These are phyloP conservation scores for Ophiostoma angusticollis DNA, from an alignment of 2,329 filamentous ascomycete species.

Conservation along the genomic window DNA sequence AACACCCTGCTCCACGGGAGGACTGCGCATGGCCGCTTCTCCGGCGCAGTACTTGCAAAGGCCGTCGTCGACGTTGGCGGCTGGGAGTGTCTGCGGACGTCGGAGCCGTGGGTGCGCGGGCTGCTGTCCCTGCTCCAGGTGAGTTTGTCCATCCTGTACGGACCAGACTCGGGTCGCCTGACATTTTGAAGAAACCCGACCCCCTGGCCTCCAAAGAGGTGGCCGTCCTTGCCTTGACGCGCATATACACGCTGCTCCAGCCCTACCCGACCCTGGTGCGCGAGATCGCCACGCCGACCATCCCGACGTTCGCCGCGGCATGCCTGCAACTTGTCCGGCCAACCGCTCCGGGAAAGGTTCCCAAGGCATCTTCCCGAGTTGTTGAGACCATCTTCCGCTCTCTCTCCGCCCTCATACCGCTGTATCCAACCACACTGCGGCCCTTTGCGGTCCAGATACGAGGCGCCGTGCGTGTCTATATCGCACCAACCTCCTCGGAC, in stretches of 20 bases:
- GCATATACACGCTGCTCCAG: constrained; percentile 73
- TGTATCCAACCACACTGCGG: constrained; percentile 72
- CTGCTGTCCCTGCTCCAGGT: constrained; percentile 62
- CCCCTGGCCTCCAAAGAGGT: constrained; percentile 63
- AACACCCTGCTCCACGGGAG: constrained; percentile 67
- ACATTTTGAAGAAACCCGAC: constrained; percentile 80
- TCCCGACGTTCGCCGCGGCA: constrained; percentile 60
- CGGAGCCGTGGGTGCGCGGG: constrained; percentile 64
- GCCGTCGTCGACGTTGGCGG: constrained; percentile 70
- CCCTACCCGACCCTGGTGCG: constrained; percentile 71
- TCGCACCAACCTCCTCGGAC: constrained; percentile 52
- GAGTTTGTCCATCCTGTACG: constrained; percentile 25
- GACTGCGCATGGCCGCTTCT: constrained; percentile 60
- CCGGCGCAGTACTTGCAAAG: constrained; percentile 68
- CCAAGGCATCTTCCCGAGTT: constrained; percentile 34
- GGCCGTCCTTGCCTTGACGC: constrained; percentile 61
- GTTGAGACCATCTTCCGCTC: constrained; percentile 58
- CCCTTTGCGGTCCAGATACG: constrained; percentile 59
- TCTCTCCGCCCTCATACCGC: constrained; percentile 59
- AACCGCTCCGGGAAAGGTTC: constrained; percentile 24
- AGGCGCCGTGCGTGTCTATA: constrained; percentile 41
- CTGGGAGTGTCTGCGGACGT: constrained; percentile 64
- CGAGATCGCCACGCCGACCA: constrained; percentile 74
- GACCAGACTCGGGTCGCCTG: not conserved
- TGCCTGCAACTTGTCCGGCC: constrained; percentile 54